Conservation (phyloP, 2,329 filamentous ascomycete species). For the Colletotrichum paranaense region DNA sequence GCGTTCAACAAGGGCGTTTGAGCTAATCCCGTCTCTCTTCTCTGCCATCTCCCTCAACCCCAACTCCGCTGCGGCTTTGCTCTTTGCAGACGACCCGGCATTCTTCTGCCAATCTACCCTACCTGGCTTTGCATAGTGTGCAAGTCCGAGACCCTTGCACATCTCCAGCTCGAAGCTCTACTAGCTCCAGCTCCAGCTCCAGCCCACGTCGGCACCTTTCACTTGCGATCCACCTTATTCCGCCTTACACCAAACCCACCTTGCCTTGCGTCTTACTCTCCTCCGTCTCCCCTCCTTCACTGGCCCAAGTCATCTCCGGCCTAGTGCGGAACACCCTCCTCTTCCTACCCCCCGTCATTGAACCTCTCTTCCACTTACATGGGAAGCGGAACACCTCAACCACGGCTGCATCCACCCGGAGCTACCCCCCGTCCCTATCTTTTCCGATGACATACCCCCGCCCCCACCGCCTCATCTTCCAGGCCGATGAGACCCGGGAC, state of each 20-base stretch:
- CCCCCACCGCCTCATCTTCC: slow-evolving; percentile 24
- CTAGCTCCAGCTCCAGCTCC: neutral
- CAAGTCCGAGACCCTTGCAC: slow-evolving; percentile 6
- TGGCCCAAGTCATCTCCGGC: neutral
- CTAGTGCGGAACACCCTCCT: neutral
- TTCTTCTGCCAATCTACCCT: neutral
- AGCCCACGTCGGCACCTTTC: neutral
- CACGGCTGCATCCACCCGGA: slow-evolving; percentile 10
- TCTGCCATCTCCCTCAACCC: slow-evolving; percentile 5
- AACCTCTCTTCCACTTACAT: slow-evolving; percentile 23
- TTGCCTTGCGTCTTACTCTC: neutral
- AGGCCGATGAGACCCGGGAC: slow-evolving; percentile 31
- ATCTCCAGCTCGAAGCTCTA: neutral
- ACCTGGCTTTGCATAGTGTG: slow-evolving; percentile 14
- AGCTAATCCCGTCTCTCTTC: slow-evolving; percentile 9
- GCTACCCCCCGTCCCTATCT: slow-evolving; percentile 29
- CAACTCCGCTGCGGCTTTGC: slow-evolving; percentile 25
- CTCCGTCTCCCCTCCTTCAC: neutral
- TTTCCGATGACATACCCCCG: slow-evolving; percentile 32
- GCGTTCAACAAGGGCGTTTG: slow-evolving; percentile 33
- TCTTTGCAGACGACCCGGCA: slow-evolving; percentile 10
- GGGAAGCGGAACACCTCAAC: slow-evolving; percentile 21
- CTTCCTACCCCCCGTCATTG: neutral
- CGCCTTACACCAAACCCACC: neutral
- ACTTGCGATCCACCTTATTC: neutral